These are phyloP conservation scores for Miscanthus lutarioriparius DNA, from an alignment of 176 grass and related monocot genomes.

Conservation along the genomic window DNA sequence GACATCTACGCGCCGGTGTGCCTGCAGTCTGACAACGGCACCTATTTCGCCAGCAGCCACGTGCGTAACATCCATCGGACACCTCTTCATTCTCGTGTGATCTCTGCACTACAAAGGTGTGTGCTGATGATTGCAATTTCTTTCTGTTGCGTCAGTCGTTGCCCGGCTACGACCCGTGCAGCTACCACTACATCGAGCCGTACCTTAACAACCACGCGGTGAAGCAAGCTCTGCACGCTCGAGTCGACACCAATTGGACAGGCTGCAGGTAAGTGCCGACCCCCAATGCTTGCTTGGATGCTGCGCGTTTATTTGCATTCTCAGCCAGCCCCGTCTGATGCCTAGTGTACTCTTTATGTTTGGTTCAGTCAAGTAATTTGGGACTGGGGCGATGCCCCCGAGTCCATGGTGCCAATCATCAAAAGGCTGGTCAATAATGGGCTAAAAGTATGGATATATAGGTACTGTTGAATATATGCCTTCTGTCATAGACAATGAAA, in stretches of 20 bases:
- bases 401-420: constrained; percentile 32
- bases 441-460: constrained; percentile 40
- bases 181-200: neutral
- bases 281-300: neutral
- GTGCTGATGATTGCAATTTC: neutral
- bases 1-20: constrained; percentile 54
- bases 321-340: neutral
- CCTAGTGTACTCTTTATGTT: neutral
- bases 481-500: neutral
- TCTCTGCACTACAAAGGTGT: neutral
- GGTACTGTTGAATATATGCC: constrained; percentile 17
- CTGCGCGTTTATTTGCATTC: too few relatives aligned
- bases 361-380: neutral
- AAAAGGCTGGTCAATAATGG: constrained; percentile 20
- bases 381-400: constrained; percentile 1
- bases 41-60: constrained; percentile 1
- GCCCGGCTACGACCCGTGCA: constrained; percentile 46
- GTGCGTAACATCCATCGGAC: neutral
- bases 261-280: constrained; percentile 33
- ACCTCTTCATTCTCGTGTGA: neutral
- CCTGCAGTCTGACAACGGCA: neutral
- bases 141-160: constrained; percentile 19
- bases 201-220: constrained; percentile 49
- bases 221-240: constrained; percentile 52
- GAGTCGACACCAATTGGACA: constrained; percentile 12